These are phyloP conservation scores for Sarocladiaceae sp. DNA, from an alignment of 2,329 filamentous ascomycete genomes.

Conservation along the genomic window DNA sequence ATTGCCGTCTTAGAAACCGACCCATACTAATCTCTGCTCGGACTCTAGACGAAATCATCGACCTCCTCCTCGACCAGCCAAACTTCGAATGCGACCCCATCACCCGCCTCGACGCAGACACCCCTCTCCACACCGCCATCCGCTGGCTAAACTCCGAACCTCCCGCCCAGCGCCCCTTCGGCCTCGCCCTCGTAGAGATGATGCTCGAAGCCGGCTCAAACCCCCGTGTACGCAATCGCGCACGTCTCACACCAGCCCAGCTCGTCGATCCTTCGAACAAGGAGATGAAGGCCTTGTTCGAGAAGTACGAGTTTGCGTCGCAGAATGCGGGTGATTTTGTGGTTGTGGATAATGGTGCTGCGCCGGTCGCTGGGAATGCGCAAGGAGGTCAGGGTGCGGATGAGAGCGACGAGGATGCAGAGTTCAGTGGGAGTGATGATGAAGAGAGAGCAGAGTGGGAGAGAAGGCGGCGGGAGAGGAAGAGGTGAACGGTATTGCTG, in stretches of 20 bases:
- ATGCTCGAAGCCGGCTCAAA: conserved; percentile 73
- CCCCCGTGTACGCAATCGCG: conserved; percentile 62
- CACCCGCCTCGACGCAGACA: conserved; percentile 68
- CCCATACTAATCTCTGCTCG: not conserved
- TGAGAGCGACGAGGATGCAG: conserved; percentile 43
- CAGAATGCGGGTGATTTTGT: conserved; percentile 58
- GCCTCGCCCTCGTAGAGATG: conserved; percentile 67
- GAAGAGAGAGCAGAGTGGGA: conserved; percentile 62
- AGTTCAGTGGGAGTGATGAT: conserved; percentile 61
- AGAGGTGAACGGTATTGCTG: not conserved
- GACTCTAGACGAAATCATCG: conserved; percentile 69
- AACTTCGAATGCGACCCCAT: conserved; percentile 80
- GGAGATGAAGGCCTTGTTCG: conserved; percentile 57
- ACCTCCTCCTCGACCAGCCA: conserved; percentile 77
- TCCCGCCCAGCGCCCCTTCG: conserved; percentile 59
- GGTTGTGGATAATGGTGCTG: conserved; percentile 20
- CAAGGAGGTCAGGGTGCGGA: conserved; percentile 17
- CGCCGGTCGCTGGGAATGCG: conserved; percentile 4
- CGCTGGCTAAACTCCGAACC: conserved; percentile 70
- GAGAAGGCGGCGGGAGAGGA: conserved; percentile 41
- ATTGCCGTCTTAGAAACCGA: not conserved
- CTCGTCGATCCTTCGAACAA: conserved; percentile 69
- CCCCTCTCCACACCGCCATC: conserved; percentile 74
- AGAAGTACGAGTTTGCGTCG: conserved; percentile 65
- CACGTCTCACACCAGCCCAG: conserved; percentile 65